These are phyloP conservation scores for Taphrina betulina DNA, from an alignment of 1,139 yeast species.

Conservation along the genomic window DNA sequence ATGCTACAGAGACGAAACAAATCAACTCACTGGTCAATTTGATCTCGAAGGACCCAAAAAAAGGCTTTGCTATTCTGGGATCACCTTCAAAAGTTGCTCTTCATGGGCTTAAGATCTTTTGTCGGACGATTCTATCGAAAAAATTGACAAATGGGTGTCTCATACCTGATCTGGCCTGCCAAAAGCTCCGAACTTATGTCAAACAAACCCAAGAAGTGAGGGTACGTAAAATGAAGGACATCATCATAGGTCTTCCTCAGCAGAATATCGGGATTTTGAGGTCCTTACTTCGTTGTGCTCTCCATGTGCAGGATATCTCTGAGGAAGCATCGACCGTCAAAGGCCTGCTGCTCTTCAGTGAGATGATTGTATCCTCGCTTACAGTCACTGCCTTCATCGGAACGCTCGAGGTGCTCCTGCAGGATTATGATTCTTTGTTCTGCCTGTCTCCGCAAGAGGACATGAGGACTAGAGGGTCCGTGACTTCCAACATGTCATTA, in stretches of 20 bases:
- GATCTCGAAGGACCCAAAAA: constrained; percentile 30
- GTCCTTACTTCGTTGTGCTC: neutral
- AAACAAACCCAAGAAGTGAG: neutral
- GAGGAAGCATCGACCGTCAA: constrained; percentile 3
- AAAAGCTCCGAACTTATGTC: neutral
- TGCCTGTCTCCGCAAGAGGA: neutral
- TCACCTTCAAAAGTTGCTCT: constrained; percentile 32
- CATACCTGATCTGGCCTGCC: constrained; percentile 6
- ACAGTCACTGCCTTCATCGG: constrained; percentile 11
- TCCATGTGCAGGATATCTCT: constrained; percentile 2
- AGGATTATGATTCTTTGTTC: constrained; percentile 8
- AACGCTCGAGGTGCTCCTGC: constrained; percentile 13
- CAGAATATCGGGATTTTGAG: neutral
- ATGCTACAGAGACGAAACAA: constrained; percentile 9
- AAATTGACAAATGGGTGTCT: constrained; percentile 11
- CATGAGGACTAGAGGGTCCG: neutral
- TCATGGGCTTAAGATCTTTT: constrained; percentile 25
- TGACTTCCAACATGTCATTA: constrained; percentile 1
- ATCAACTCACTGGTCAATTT: neutral
- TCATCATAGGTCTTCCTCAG: constrained; percentile 5
- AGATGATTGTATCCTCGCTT: constrained; percentile 4
- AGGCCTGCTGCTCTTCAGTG: constrained; percentile 1
- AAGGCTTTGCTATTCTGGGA: constrained; percentile 30
- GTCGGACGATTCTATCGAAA: constrained; percentile 6
- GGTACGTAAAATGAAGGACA: neutral